Base-by-base conservation (phyloP, 345 rosid genomes). In the Excoecaria agallocha region DNA sequence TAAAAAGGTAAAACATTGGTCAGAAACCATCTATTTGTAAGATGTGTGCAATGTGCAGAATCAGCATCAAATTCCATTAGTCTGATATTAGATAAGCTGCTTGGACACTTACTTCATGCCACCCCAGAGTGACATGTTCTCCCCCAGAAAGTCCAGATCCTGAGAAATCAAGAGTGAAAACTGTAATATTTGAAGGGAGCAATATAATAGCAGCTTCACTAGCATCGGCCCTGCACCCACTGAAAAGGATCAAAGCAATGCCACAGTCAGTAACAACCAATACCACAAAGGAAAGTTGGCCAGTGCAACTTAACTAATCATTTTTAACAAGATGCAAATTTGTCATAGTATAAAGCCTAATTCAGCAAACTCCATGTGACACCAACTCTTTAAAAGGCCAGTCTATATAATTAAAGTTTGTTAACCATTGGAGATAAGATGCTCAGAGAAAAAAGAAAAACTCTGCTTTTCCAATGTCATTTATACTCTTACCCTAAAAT, bases 191-290 rank as follows among this genome's bases (percentile, higher is more conserved):
- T 73, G 94, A 94, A 78, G 96, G 92, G 72, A 94, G 84, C 82
- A 94, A 78, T 73, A 92, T 86, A 76, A 92, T 82, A 39, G 98
- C 97, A 69, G 92, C 97, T 90, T 94, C 98, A 85, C 94, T 89
- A 17, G 89, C 97, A 83, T 92, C 98, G 17, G 92, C 93, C 86
- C 97, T 85, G 88, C 97, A 90, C 58, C 98, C 97, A 85, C 98
- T 92, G 86, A 73, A 79, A 75, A 85, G 8, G 46, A 78, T 69
- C 60, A 61, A 83, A 85, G 80, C 74, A 15, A 78, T 38, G 68
- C 72, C 55, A 16, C 63, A 17, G 50, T 86, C 72, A 85, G 77
- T 37, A 52, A 62, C 25, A 20, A 38, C 8, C 11, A 45, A 67
- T 57, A 64, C 39, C 20, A 19, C 39, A 39, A 75, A 67, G 25